These are phyloP conservation scores for barrel medic (Medicago truncatula) DNA, from an alignment of 306 rosid genomes.

Conservation along the genomic window DNA sequence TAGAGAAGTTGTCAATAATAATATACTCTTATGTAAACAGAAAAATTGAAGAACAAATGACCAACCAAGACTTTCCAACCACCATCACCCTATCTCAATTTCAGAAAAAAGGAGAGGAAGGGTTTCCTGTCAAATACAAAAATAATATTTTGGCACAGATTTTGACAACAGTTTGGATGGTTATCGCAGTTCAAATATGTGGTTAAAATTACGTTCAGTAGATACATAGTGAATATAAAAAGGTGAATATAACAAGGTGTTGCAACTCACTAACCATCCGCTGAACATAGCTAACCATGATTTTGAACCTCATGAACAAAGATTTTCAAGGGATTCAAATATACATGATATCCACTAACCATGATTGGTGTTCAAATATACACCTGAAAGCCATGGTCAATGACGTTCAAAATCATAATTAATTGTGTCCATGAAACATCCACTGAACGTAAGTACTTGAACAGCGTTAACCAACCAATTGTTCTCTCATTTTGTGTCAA, in stretches of 20 bases:
- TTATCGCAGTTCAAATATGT: neutral
- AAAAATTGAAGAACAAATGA: conserved; percentile 31
- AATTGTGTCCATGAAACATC: neutral
- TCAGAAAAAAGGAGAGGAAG: neutral
- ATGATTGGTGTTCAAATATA: neutral
- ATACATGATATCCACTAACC: neutral
- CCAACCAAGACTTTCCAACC: neutral
- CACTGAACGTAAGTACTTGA: neutral
- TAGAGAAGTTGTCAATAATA: conserved; percentile 45
- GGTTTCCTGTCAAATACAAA: neutral
- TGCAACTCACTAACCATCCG: neutral
- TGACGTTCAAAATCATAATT: neutral
- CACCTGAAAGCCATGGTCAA: neutral
- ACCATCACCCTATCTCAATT: neutral
- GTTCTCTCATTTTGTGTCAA: neutral
- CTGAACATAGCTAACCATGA: neutral
- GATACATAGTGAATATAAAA: neutral
- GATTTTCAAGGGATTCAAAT: neutral
- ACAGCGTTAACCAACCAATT: neutral
- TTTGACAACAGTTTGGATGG: neutral
- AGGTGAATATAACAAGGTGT: neutral
- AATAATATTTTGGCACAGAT: neutral
- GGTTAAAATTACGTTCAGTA: neutral
- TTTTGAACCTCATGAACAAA: neutral
- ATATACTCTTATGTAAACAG: conserved; percentile 16